Evolutionary conservation across 1,284 basidiomycete genomes (phyloP), one percentile per base, ranked within the genome.

Genomic region (Baeospora myosura): DNA sequence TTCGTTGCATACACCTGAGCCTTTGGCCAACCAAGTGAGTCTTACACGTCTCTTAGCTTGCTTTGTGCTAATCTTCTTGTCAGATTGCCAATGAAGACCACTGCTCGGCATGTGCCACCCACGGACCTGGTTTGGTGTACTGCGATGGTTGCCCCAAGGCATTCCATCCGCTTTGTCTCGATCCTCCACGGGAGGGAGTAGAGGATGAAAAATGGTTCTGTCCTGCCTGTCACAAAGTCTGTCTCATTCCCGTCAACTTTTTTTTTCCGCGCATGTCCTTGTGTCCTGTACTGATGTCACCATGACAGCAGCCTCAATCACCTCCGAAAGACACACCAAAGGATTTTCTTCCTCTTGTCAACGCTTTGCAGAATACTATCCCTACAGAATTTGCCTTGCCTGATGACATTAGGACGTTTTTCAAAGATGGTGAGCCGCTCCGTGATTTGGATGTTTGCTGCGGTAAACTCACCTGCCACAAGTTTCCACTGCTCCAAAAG

Each of bases 181-280:
- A 97, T 59, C 95, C 95, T 31, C 95, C 95, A 18, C 78, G 97
- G 65, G 88, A 94, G 51, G 72, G 83, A 40, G 75, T 86, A 52
- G 92, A 98, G 40, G 85, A 87, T 51, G 86, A 86, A 35, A 90
- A 95, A 56, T 98, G 96, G 96, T 97, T 85, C 66, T 98, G 95
- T 65, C 86, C 82, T 30, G 71, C 75, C 36, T 93, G 89, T 64
- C 64, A 72, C 47, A 80, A 82, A 68, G 86, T 88, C 56, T 56
- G 73, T 57, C 40, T 43, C 29, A 41, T 40, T n/a, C n/a, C n/a
- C n/a, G n/a, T 34, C 33, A 20, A 12, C 33, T 17, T 20, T 34
- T 12, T 34, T 34, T 30, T 30, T 30, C 28, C 12, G 4, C 28
- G 12, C 28, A 30, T 30, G 28, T 12, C 6, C 28, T 30, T 12